Evolutionary conservation across 2,329 filamentous ascomycete species (phyloP).

Genomic region (Chrysosporium queenslandicum): DNA sequence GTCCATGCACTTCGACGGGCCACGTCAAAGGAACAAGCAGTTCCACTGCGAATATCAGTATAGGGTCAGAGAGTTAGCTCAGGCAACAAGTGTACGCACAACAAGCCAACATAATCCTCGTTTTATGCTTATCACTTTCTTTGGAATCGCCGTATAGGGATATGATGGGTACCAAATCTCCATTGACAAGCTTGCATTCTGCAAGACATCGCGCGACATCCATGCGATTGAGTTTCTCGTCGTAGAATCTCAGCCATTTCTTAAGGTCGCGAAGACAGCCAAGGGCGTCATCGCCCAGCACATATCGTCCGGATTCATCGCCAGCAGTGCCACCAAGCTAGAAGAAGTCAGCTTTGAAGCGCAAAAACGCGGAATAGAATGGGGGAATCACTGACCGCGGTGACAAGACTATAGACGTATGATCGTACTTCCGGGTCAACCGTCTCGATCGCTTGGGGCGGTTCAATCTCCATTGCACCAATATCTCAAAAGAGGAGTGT

Average conservation of each 20-base stretch:
- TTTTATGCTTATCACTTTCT: conserved; percentile 62
- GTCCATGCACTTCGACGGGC: conserved; percentile 72
- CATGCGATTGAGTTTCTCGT: conserved; percentile 85
- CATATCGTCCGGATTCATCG: conserved; percentile 71
- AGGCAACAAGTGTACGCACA: conserved; percentile 32
- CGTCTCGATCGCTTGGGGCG: conserved; percentile 38
- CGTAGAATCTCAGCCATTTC: conserved; percentile 89
- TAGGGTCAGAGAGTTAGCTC: neutral
- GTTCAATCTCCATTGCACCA: conserved; percentile 35
- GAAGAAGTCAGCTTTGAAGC: conserved; percentile 4
- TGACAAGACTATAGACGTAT: conserved; percentile 86
- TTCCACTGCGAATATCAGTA: conserved; percentile 49
- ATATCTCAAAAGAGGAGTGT: neutral
- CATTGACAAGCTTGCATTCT: conserved; percentile 83
- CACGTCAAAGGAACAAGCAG: conserved; percentile 86
- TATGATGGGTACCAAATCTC: conserved; percentile 82
- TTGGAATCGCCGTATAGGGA: conserved; percentile 67
- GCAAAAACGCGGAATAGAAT: too few relatives aligned
- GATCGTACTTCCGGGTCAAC: conserved; percentile 89
- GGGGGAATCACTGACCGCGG: conserved; percentile 56
- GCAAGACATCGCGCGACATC: conserved; percentile 89
- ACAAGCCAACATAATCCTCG: conserved; percentile 71
- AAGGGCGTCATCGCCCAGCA: conserved; percentile 84
- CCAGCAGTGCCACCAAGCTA: conserved; percentile 76
- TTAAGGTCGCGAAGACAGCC: conserved; percentile 88